Conservation (phyloP, 1,284 basidiomycete species). For the Anthracocystis panici-leucophaei region DNA sequence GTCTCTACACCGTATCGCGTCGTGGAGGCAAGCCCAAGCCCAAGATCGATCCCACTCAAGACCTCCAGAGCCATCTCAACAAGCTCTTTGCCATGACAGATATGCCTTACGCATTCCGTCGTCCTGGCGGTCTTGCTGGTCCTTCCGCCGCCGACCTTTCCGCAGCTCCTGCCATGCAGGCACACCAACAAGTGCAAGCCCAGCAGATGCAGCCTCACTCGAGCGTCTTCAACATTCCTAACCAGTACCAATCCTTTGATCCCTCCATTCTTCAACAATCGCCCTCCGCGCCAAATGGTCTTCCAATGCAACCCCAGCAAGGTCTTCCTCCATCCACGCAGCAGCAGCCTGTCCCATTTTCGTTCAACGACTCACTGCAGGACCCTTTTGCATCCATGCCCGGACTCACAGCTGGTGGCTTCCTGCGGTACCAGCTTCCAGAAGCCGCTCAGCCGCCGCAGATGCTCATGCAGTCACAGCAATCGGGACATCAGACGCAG, state of each 20-base stretch:
- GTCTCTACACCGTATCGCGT: constrained; percentile 61
- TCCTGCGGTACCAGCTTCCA: constrained; percentile 29
- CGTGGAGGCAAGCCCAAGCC: constrained; percentile 65
- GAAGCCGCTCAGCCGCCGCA: constrained; percentile 10
- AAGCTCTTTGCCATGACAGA: constrained; percentile 60
- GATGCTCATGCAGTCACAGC: constrained; percentile 17
- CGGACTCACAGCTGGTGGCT: constrained; percentile 25
- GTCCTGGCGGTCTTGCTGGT: constrained; percentile 50
- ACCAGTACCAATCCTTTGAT: constrained; percentile 35
- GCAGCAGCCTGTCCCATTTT: constrained; percentile 11
- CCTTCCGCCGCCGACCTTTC: constrained; percentile 20
- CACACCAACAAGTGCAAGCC: constrained; percentile 5
- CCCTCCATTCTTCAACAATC: constrained; percentile 34
- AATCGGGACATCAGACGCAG: constrained; percentile 10
- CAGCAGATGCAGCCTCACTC: constrained; percentile 33
- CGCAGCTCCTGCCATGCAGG: constrained; percentile 8
- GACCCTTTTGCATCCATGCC: constrained; percentile 26
- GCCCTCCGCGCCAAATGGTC: constrained; percentile 1
- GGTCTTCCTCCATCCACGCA: constrained; percentile 7
- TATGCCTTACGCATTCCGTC: constrained; percentile 55
- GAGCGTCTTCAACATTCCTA: constrained; percentile 26
- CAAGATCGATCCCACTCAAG: constrained; percentile 47
- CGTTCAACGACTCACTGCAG: constrained; percentile 14
- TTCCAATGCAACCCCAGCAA: constrained; percentile 16
- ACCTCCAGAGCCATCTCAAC: constrained; percentile 57